A percentile compares a stretch with the other conserved stretches of the same genome.
Conservation (phyloP, 306 rosid genomes). For the Canavalia gladiata region DNA sequence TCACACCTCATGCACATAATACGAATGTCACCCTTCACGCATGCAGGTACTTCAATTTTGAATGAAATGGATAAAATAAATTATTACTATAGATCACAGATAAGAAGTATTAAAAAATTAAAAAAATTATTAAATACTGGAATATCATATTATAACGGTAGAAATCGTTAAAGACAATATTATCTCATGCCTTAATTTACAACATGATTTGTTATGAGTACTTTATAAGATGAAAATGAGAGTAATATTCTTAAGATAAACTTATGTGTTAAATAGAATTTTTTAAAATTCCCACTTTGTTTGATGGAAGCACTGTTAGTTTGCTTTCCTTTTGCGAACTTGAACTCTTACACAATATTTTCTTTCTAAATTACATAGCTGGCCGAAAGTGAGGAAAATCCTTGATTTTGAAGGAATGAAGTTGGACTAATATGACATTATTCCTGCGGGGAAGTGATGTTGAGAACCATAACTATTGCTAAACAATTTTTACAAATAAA, state of each 20-base stretch:
- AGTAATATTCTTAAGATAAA: too few species aligned
- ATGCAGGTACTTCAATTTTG: too few species aligned
- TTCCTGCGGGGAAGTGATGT: background rate
- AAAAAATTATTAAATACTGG: too few species aligned
- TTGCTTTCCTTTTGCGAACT: background rate
- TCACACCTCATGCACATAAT: too few species aligned
- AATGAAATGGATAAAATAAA: too few species aligned
- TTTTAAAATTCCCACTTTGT: constrained; percentile 3
- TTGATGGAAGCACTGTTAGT: background rate
- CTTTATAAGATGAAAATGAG: background rate
- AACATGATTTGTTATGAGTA: background rate
- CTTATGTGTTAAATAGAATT: background rate
- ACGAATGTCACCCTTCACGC: too few species aligned
- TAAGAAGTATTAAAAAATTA: too few species aligned
- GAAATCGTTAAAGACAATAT: too few species aligned
- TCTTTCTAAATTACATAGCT: background rate
- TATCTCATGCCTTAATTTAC: too few species aligned
- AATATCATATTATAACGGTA: too few species aligned
- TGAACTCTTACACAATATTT: background rate
- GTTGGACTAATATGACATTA: background rate
- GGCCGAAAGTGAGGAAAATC: background rate
- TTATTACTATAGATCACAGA: too few species aligned
- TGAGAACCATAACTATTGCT: background rate
- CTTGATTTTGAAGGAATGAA: constrained; percentile 22
- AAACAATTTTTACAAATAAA: background rate